Conservation (phyloP, 1,284 basidiomycete genomes). For the Apiotrichum sp. region DNA sequence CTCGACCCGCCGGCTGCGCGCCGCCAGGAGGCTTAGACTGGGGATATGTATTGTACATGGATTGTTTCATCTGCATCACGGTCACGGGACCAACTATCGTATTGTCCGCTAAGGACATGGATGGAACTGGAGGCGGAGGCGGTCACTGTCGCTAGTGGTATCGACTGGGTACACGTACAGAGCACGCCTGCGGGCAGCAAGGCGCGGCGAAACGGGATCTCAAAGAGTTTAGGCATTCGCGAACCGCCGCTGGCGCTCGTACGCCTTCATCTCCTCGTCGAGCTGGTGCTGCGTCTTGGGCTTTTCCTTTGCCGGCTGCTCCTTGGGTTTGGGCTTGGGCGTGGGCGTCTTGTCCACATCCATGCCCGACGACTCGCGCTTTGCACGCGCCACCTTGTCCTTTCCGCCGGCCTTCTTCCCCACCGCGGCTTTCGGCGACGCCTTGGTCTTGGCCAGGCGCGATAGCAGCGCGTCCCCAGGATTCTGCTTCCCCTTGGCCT, state of each 20-base stretch:
- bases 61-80: too few species aligned
- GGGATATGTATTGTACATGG: too few species aligned
- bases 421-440: constrained; percentile 1
- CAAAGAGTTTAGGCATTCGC: neutral
- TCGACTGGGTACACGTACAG: too few species aligned
- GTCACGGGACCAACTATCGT: too few species aligned
- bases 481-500: neutral
- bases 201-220: neutral
- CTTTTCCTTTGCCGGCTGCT: constrained; percentile 10
- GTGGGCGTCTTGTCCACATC: constrained; percentile 25
- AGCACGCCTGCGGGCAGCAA: neutral
- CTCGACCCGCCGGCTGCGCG: constrained; percentile 8
- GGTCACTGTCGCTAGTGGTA: too few species aligned
- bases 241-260: constrained; percentile 36
- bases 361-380: constrained; percentile 23
- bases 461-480: constrained; percentile 32
- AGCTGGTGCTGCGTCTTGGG: constrained; percentile 38
- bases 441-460: constrained; percentile 22
- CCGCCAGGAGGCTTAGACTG: too few species aligned
- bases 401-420: constrained; percentile 6
- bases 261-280: constrained; percentile 41
- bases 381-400: constrained; percentile 31
- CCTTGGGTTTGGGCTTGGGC: neutral
- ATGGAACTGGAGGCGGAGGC: too few species aligned
- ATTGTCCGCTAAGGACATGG: too few species aligned